phyloP scores from a whole-genome alignment of 331 rosid genomes.

The Cucumis variabilis region DNA sequence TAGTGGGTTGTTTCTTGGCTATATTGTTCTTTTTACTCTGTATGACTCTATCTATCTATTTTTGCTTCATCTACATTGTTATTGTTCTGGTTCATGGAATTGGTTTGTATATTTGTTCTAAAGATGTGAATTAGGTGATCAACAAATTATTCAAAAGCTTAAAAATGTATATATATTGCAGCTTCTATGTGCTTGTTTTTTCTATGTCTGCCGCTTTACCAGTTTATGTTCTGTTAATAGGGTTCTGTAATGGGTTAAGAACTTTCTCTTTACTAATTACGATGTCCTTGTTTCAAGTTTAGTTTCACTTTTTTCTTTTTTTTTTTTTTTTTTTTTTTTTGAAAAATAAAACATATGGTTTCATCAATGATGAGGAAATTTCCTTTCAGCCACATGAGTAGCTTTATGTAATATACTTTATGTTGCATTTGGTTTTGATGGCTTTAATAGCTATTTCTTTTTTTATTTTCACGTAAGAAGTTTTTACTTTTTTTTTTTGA shows the following conservation, averaged over 20 bases:
- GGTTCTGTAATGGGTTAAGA: neutral
- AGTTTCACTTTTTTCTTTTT: neutral
- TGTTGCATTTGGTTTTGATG: no score
- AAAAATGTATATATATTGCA: neutral
- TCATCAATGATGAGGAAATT: neutral
- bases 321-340: neutral
- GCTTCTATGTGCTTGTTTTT: neutral
- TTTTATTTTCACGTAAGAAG: no score
- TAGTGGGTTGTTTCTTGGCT: no score
- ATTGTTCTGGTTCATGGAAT: no score
- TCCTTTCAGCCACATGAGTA: neutral
- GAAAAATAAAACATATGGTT: neutral
- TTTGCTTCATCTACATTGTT: no score
- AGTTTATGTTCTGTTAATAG: neutral
- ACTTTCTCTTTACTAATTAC: neutral
- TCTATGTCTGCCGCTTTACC: neutral
- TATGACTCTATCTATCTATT: no score
- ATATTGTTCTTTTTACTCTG: no score
- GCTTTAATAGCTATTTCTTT: no score
- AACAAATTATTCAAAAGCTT: no score
- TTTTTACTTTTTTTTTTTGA: no score
- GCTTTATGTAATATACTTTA: neutral
- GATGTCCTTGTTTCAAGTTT: constrained; percentile 3
- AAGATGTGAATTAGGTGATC: no score
- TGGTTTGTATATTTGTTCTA: no score